Evolutionary conservation across 1,284 basidiomycete genomes (phyloP).

Genomic region (Ganoderma boninense): DNA sequence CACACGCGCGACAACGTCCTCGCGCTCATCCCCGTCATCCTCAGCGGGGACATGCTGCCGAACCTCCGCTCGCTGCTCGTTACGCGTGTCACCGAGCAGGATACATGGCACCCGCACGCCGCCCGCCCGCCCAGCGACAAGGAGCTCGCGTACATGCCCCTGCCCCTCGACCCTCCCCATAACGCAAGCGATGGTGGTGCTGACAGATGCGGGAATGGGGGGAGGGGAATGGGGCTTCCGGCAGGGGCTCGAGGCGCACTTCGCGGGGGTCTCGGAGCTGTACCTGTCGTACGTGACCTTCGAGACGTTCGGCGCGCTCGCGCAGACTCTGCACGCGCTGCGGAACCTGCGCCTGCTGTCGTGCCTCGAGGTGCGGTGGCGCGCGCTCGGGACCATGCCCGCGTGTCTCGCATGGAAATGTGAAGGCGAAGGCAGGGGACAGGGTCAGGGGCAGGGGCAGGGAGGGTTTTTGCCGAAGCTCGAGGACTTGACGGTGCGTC

Average conservation of each 20-base stretch:
- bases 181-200: no score
- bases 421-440: not conserved
- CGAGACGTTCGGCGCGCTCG: not conserved
- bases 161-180: not conserved
- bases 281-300: not conserved
- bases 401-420: not conserved
- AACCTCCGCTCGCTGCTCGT: not conserved
- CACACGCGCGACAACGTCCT: not conserved
- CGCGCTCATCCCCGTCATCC: not conserved
- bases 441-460: not conserved
- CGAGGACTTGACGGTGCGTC: constrained; percentile 3
- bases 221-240: no score
- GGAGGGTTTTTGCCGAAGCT: not conserved
- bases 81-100: constrained; percentile 1
- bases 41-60: not conserved
- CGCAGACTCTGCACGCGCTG: not conserved
- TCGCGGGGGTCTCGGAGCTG: not conserved
- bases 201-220: no score
- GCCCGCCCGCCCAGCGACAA: not conserved
- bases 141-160: not conserved
- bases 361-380: not conserved
- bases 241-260: not conserved
- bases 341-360: not conserved
- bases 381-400: not conserved
- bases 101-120: not conserved